These are phyloP conservation scores for Chenopodium album DNA, from an alignment of 148 eudicot species.

Conservation along the genomic window DNA sequence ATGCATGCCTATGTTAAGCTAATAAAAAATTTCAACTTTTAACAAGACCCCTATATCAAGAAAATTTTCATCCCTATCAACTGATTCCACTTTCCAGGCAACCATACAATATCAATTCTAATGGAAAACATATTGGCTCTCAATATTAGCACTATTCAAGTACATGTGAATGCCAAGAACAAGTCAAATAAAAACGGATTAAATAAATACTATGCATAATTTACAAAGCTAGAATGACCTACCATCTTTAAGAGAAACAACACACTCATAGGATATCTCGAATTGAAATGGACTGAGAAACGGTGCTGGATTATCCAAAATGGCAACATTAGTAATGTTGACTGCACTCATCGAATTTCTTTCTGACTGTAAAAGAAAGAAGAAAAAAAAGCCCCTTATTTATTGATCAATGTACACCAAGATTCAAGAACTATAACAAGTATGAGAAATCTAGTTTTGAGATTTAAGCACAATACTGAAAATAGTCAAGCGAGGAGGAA, in stretches of 20 bases:
- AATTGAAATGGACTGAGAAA: conserved; percentile 40
- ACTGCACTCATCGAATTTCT: conserved; percentile 37
- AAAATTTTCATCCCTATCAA: background rate
- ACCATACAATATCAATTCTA: background rate
- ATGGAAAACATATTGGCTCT: background rate
- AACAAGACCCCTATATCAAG: background rate
- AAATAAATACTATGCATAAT: background rate
- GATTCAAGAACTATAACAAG: background rate
- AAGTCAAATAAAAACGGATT: background rate
- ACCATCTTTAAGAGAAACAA: conserved; percentile 34
- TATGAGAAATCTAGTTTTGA: background rate
- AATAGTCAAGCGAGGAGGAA: background rate
- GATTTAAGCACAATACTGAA: background rate
- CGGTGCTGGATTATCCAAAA: conserved; percentile 41
- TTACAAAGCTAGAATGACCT: background rate
- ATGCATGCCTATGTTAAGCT: background rate
- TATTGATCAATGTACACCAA: background rate
- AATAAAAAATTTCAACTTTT: background rate
- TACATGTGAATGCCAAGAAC: background rate
- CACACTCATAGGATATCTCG: conserved; percentile 35
- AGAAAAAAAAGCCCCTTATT: background rate
- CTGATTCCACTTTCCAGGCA: background rate
- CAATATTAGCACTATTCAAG: background rate
- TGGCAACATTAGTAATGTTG: conserved; percentile 37
- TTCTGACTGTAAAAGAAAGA: background rate